Conservation (phyloP, 108 stramenopile species). For the Ochromonas danica region DNA sequence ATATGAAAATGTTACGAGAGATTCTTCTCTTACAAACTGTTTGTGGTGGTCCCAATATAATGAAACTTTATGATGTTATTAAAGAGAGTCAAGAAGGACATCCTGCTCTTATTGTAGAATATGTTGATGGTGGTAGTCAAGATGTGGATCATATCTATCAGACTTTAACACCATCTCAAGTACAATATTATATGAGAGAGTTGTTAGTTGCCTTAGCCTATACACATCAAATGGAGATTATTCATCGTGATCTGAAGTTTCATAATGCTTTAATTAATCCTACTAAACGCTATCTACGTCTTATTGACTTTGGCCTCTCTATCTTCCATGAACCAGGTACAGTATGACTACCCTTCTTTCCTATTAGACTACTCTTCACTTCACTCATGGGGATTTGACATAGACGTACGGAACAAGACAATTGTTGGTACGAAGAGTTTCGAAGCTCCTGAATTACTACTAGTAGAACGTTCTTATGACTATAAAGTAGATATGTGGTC, state of each 20-base stretch:
- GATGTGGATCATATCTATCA: neutral
- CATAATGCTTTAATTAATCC: conserved; percentile 7
- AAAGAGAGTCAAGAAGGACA: neutral
- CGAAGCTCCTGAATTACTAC: neutral
- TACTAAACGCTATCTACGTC: neutral
- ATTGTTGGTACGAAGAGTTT: neutral
- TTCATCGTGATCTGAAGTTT: conserved; percentile 7
- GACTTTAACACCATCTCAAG: neutral
- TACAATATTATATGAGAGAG: neutral
- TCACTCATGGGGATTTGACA: too few species aligned
- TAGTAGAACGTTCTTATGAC: neutral
- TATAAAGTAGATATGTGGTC: neutral
- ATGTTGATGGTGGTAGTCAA: too few species aligned
- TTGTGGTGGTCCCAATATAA: conserved; percentile 1
- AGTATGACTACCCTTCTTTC: too few species aligned
- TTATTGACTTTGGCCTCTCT: conserved; percentile 6
- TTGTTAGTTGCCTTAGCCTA: neutral
- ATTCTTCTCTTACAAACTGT: neutral
- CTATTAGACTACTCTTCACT: too few species aligned
- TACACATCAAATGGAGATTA: neutral
- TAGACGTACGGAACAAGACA: too few species aligned
- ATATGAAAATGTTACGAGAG: neutral
- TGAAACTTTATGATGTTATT: neutral
- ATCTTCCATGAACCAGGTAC: too few species aligned
- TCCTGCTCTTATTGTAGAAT: neutral